phyloP scores from a whole-genome alignment of 2,329 filamentous ascomycete genomes.

The Ceratocystis alfenasii region DNA sequence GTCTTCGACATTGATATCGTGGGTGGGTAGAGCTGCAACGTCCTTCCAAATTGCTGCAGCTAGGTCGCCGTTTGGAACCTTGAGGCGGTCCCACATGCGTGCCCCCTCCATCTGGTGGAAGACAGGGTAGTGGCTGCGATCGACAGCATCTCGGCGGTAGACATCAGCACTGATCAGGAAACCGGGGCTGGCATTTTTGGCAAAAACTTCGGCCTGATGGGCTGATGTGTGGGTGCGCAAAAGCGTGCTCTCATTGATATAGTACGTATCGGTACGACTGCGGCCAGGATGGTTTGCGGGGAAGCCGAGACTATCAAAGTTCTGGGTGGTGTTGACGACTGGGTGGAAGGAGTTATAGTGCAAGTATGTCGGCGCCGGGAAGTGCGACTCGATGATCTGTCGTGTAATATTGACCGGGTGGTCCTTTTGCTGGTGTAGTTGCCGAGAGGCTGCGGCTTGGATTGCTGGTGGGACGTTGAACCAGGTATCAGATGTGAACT shows the following conservation, averaged over 20 bases:
- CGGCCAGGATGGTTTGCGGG: conserved; percentile 78
- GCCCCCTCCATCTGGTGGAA: conserved; percentile 99
- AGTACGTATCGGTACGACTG: conserved; percentile 85
- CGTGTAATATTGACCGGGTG: conserved; percentile 87
- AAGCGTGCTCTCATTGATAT: conserved; percentile 72
- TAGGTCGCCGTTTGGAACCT: conserved; percentile 43
- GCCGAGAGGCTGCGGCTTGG: conserved; percentile 58
- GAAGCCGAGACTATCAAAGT: conserved; percentile 96
- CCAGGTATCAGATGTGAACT: conserved; percentile 63
- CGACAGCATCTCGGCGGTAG: conserved; percentile 87
- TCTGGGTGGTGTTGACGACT: conserved; percentile 71
- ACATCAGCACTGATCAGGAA: conserved; percentile 92
- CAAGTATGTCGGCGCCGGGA: conserved; percentile 58
- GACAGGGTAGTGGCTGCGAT: conserved; percentile 87
- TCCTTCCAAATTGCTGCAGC: conserved; percentile 57
- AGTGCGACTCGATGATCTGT: conserved; percentile 81
- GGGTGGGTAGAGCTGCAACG: conserved; percentile 56
- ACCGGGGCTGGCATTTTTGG: conserved; percentile 57
- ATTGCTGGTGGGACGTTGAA: conserved; percentile 75
- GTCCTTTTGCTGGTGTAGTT: conserved; percentile 78
- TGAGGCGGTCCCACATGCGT: conserved; percentile 67
- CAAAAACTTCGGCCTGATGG: conserved; percentile 76
- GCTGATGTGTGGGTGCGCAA: conserved; percentile 90
- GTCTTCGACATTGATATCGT: conserved; percentile 69
- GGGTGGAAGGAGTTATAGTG: conserved; percentile 71